These are phyloP conservation scores for Colletotrichum lupini DNA, from an alignment of 2,329 filamentous ascomycete species.

Conservation along the genomic window DNA sequence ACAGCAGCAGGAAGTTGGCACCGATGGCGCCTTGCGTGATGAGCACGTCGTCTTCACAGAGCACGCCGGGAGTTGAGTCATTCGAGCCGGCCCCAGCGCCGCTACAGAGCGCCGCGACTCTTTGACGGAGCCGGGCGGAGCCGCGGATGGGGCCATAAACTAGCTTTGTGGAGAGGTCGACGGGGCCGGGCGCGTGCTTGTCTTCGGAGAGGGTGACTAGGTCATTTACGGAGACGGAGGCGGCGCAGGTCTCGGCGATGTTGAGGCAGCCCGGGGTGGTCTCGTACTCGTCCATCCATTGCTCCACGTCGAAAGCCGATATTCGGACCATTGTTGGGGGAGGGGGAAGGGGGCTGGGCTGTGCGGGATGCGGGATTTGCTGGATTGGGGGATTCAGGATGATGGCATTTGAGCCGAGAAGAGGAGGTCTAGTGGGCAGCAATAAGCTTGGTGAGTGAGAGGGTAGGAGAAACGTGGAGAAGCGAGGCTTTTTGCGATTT, in stretches of 20 bases:
- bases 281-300: conserved; percentile 74
- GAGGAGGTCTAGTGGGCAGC: background rate
- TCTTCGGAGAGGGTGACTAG: conserved; percentile 69
- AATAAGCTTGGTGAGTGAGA: background rate
- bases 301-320: conserved; percentile 73
- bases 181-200: conserved; percentile 52
- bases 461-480: background rate
- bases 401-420: background rate
- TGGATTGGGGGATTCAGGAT: background rate
- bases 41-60: conserved; percentile 68
- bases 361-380: background rate
- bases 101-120: conserved; percentile 74
- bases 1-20: conserved; percentile 80
- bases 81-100: conserved; percentile 51
- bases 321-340: conserved; percentile 46
- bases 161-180: conserved; percentile 66
- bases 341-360: background rate
- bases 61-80: conserved; percentile 39
- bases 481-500: background rate
- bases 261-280: conserved; percentile 70
- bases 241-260: conserved; percentile 82
- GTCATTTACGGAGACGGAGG: conserved; percentile 78
- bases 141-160: conserved; percentile 81
- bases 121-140: conserved; percentile 70
- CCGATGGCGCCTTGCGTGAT: conserved; percentile 82